Evolutionary conservation across 768 basidiomycete species (phyloP).

Genomic region (Exsudoporus frostii): DNA sequence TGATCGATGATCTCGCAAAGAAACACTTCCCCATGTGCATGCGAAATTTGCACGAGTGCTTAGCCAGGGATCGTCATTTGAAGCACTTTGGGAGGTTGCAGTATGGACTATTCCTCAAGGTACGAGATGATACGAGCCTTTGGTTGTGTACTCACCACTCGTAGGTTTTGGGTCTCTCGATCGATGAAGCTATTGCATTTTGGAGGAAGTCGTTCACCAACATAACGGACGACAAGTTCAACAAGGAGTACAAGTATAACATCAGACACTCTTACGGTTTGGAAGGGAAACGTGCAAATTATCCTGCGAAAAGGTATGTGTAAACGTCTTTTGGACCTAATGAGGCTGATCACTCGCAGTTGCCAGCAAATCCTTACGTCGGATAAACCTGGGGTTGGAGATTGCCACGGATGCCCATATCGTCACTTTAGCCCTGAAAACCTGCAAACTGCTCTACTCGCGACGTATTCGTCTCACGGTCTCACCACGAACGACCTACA

Average conservation of each 20-base stretch:
- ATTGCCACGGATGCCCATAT: constrained; percentile 90
- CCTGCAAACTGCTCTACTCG: constrained; percentile 70
- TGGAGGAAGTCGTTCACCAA: constrained; percentile 85
- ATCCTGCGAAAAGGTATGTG: constrained; percentile 82
- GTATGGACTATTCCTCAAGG: constrained; percentile 95
- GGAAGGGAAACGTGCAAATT: constrained; percentile 93
- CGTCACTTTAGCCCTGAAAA: constrained; percentile 84
- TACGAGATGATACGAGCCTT: constrained; percentile 26
- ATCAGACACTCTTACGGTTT: constrained; percentile 93
- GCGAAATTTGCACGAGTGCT: constrained; percentile 80
- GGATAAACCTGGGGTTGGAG: constrained; percentile 62
- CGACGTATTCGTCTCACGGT: constrained; percentile 62
- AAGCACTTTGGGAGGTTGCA: constrained; percentile 91
- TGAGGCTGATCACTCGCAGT: constrained; percentile 40
- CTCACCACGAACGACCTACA: constrained; percentile 66
- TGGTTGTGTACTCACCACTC: neutral
- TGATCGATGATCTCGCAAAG: constrained; percentile 83
- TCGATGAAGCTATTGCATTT: constrained; percentile 91
- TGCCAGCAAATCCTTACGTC: constrained; percentile 83
- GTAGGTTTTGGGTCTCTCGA: constrained; percentile 86
- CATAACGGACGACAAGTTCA: constrained; percentile 91
- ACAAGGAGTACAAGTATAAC: constrained; percentile 97
- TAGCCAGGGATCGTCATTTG: constrained; percentile 77
- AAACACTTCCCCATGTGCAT: constrained; percentile 96
- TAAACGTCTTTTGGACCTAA: neutral